Evolutionary conservation across 225 moss, liverwort and hornwort genomes (phyloP), one percentile per base, ranked within the genome.

Genomic region (Straminergon stramineum): DNA sequence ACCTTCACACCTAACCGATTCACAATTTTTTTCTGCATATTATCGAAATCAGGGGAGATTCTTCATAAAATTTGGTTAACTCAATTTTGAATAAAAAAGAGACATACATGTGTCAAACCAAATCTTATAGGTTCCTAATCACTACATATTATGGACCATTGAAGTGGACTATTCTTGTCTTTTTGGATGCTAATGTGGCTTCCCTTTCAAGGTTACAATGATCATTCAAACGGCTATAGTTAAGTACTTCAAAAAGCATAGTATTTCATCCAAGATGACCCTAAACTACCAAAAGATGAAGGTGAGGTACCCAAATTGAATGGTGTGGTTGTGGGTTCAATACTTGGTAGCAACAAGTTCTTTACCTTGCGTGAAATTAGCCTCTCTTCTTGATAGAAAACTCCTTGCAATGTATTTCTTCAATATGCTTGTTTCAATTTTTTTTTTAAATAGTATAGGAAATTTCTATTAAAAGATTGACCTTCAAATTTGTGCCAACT

Each of bases 401-500:
- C 7, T 9, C 9, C 48, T 48, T 48, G 48, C 10, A 48, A 10
- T 48, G 48, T 48, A 48, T 9, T 48, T 48, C 48, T 48, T 48
- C 9, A 48, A 48, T 9, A 48, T 48, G 9, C 48, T 48, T 48
- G 48, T n/a, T n/a, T n/a, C n/a, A n/a, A n/a, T n/a, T n/a, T n/a
- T n/a, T n/a, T n/a, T n/a, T n/a, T n/a, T n/a, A n/a, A n/a, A n/a
- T n/a, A n/a, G n/a, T n/a, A n/a, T n/a, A 7, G 6, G 2, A 4
- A 73, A 43, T 27, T 43, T 28, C 6, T 45, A 45, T 45, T 10
- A 6, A 18, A 75, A 45, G 11, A 17, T 75, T 11, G 45, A 48
- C 2, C 11, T 18, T 48, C 1, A 3, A 6, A 0, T 45, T 45
- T 6, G 10, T 74, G 1, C 3, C 0, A 28, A 0, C 1, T 45